Percentiles rank a stretch among this genome's conserved stretches.
These are phyloP conservation scores for Lagerstroemia speciosa DNA, from an alignment of 345 rosid species.

Conservation along the genomic window DNA sequence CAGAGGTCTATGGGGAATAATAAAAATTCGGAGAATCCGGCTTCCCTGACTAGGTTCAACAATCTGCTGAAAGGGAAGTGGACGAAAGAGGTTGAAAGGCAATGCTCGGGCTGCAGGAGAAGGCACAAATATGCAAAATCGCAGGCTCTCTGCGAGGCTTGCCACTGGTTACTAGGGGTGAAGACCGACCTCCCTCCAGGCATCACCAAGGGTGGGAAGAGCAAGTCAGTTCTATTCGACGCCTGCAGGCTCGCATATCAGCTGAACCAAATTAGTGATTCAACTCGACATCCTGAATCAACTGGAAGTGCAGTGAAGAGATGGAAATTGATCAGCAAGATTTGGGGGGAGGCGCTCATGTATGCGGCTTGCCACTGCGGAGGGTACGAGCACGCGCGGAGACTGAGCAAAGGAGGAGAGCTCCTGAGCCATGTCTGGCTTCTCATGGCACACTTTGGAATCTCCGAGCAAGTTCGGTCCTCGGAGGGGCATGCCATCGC, in stretches of 20 bases:
- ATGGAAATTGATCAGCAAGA: slow-evolving; percentile 12
- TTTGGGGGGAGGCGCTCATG: slow-evolving; percentile 19
- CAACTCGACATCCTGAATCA: too few relatives aligned
- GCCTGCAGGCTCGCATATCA: slow-evolving; percentile 18
- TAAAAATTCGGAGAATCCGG: not conserved
- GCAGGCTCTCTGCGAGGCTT: slow-evolving; percentile 3
- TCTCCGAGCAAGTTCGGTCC: slow-evolving; percentile 36
- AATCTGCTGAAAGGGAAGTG: not conserved
- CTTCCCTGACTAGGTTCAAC: not conserved
- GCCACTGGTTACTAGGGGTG: slow-evolving; percentile 8
- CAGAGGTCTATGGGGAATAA: not conserved
- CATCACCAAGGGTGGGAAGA: slow-evolving; percentile 15
- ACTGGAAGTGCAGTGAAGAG: not conserved
- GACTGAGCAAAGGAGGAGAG: slow-evolving; percentile 46
- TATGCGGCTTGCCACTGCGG: slow-evolving; percentile 16
- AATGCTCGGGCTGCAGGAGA: not conserved
- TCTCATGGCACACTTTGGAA: slow-evolving; percentile 46
- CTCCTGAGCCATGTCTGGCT: slow-evolving; percentile 45
- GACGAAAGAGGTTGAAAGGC: not conserved
- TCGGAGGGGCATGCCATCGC: slow-evolving; percentile 38
- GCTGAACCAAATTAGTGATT: not conserved
- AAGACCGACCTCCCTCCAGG: slow-evolving; percentile 7
- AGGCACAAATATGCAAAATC: not conserved
- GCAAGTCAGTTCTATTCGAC: slow-evolving; percentile 26
- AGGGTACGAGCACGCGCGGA: slow-evolving; percentile 30